Evolutionary conservation across 1,284 basidiomycete genomes (phyloP).

Genomic region (Fistulina hepatica): DNA sequence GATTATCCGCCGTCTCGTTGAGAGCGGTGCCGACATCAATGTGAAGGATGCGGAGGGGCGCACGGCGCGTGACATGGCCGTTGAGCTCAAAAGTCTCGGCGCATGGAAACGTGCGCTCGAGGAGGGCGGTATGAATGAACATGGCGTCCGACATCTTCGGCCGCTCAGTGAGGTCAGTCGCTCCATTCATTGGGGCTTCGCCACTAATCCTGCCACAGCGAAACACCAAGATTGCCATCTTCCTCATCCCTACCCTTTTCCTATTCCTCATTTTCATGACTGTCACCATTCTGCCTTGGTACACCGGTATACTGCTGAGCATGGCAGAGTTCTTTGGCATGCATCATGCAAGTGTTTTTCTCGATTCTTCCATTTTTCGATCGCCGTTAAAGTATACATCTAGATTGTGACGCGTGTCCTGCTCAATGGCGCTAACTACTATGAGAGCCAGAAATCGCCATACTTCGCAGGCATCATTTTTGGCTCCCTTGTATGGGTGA

Average conservation of each 20-base stretch:
- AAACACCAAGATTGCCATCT: slow-evolving; percentile 75
- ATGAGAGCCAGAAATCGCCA: slow-evolving; percentile 67
- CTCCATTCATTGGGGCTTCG: slow-evolving; percentile 5
- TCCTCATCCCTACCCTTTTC: slow-evolving; percentile 68
- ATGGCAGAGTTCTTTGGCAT: slow-evolving; percentile 82
- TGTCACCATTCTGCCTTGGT: slow-evolving; percentile 78
- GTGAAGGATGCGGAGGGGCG: slow-evolving; percentile 80
- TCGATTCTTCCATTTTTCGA: slow-evolving; percentile 8
- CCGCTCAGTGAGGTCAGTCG: slow-evolving; percentile 60
- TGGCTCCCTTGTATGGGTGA: slow-evolving; percentile 81
- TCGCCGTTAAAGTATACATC: slow-evolving; percentile 13
- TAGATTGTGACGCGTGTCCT: slow-evolving; percentile 77
- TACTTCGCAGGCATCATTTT: slow-evolving; percentile 91
- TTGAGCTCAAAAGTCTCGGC: slow-evolving; percentile 81
- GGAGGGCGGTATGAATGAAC: slow-evolving; percentile 73
- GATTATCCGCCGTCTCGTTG: slow-evolving; percentile 78
- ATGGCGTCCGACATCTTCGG: slow-evolving; percentile 58
- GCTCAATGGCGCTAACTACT: slow-evolving; percentile 67
- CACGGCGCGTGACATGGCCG: slow-evolving; percentile 90
- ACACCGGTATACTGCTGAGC: slow-evolving; percentile 74
- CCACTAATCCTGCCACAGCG: slow-evolving; percentile 32
- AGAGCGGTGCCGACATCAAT: slow-evolving; percentile 75
- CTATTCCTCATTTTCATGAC: slow-evolving; percentile 80
- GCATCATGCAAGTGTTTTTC: slow-evolving; percentile 64
- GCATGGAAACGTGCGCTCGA: slow-evolving; percentile 84